These are phyloP conservation scores for Gleditsia sinensis DNA, from an alignment of 306 rosid species.

Conservation along the genomic window DNA sequence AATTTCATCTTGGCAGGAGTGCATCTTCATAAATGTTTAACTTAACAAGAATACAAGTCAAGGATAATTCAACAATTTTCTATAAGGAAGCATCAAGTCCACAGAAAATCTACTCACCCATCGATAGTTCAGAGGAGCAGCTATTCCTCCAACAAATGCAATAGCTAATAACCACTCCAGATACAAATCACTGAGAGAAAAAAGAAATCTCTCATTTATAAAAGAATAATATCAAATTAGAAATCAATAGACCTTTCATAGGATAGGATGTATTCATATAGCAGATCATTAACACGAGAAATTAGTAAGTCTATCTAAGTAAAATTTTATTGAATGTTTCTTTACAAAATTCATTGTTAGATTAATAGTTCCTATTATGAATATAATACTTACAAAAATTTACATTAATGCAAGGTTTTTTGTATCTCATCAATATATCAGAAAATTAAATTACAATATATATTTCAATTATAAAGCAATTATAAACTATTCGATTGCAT, in stretches of 20 bases:
- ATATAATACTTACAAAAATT: no score
- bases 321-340: no score
- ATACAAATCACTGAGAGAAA: conserved; percentile 64
- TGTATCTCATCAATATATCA: no score
- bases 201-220: not conserved
- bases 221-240: not conserved
- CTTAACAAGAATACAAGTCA: not conserved
- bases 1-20: conserved; percentile 5
- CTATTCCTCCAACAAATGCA: conserved; percentile 83
- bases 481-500: no score
- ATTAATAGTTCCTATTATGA: no score
- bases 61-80: not conserved
- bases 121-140: conserved; percentile 85
- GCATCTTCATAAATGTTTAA: conserved; percentile 7
- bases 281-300: not conserved
- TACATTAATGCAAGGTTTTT: no score
- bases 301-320: no score
- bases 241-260: not conserved
- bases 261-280: not conserved
- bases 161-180: conserved; percentile 89
- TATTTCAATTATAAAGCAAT: no score
- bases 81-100: not conserved
- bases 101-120: conserved; percentile 61
- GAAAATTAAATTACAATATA: no score
- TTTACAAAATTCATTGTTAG: no score